These are phyloP conservation scores for Tuber aestivum DNA, from an alignment of 495 filamentous ascomycete species.

Conservation along the genomic window DNA sequence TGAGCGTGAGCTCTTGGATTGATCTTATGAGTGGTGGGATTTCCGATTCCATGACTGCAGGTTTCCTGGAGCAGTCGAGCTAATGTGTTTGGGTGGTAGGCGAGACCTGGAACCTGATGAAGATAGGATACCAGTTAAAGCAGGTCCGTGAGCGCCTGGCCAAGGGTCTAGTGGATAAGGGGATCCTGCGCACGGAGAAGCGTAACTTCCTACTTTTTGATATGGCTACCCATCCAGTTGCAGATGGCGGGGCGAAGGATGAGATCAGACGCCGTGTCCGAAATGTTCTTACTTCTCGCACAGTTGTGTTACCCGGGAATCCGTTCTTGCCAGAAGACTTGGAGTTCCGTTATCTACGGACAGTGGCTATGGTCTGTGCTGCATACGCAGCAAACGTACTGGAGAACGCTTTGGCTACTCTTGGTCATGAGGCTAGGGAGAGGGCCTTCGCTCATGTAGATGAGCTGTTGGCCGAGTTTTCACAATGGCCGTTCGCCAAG, in stretches of 20 bases:
- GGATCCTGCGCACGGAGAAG: constrained; percentile 96
- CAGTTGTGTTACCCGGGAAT: constrained; percentile 75
- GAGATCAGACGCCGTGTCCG: constrained; percentile 89
- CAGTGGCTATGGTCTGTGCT: constrained; percentile 92
- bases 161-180: constrained; percentile 98
- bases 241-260: constrained; percentile 93
- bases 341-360: constrained; percentile 86
- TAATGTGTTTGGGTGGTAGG: constrained; percentile 52
- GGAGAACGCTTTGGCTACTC: constrained; percentile 88
- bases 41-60: background rate
- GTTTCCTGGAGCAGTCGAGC: constrained; percentile 20
- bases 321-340: constrained; percentile 88
- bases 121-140: constrained; percentile 98
- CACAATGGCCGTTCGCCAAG: constrained; percentile 90
- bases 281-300: constrained; percentile 85
- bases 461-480: constrained; percentile 89
- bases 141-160: constrained; percentile 95
- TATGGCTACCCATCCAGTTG: constrained; percentile 99
- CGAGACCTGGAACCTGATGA: constrained; percentile 99
- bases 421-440: constrained; percentile 90
- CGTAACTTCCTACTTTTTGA: constrained; percentile 98
- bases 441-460: constrained; percentile 94
- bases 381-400: constrained; percentile 97
- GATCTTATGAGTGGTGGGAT: constrained; percentile 93
- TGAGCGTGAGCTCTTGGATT: constrained; percentile 98